A percentile compares a stretch with the other conserved stretches of the same genome.
Conservation (phyloP, 1,139 yeast species). For the Hemisphaericaspora subhashii region DNA sequence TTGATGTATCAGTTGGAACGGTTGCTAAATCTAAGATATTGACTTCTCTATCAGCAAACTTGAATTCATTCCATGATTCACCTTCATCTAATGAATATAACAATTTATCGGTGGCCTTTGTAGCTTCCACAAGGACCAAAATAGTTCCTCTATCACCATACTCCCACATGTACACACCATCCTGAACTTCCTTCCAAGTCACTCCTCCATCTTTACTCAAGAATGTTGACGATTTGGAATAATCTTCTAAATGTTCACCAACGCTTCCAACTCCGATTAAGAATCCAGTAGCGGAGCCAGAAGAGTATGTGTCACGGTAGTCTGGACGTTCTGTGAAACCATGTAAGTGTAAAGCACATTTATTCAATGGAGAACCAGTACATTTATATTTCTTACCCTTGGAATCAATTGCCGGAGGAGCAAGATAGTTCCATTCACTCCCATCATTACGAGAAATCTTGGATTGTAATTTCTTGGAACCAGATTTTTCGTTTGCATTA, state of each 20-base stretch:
- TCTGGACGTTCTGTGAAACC: conserved; percentile 90
- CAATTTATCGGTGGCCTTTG: conserved; percentile 56
- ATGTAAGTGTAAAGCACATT: conserved; percentile 83
- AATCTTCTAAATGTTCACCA: conserved; percentile 56
- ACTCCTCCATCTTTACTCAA: conserved; percentile 86
- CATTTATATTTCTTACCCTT: conserved; percentile 61
- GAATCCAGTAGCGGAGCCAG: conserved; percentile 86
- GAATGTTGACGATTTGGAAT: conserved; percentile 64
- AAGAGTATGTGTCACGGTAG: conserved; percentile 79
- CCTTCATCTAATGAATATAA: conserved; percentile 81
- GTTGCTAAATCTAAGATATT: conserved; percentile 75
- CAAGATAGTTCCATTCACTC: conserved; percentile 73
- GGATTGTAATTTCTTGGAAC: conserved; percentile 60
- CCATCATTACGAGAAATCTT: conserved; percentile 90
- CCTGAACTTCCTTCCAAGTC: conserved; percentile 76
- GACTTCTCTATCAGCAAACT: conserved; percentile 60
- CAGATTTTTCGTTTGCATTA: conserved; percentile 25
- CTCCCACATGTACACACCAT: conserved; percentile 88
- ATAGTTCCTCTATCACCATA: conserved; percentile 94
- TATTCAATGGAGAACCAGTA: conserved; percentile 45
- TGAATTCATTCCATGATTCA: conserved; percentile 64
- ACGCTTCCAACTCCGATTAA: conserved; percentile 89
- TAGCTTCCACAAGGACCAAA: conserved; percentile 65
- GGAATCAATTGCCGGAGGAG: conserved; percentile 68
- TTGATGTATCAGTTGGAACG: conserved; percentile 85